Conservation (phyloP, 192 early-diverging fungal species). For the Coemansia sp. region DNA sequence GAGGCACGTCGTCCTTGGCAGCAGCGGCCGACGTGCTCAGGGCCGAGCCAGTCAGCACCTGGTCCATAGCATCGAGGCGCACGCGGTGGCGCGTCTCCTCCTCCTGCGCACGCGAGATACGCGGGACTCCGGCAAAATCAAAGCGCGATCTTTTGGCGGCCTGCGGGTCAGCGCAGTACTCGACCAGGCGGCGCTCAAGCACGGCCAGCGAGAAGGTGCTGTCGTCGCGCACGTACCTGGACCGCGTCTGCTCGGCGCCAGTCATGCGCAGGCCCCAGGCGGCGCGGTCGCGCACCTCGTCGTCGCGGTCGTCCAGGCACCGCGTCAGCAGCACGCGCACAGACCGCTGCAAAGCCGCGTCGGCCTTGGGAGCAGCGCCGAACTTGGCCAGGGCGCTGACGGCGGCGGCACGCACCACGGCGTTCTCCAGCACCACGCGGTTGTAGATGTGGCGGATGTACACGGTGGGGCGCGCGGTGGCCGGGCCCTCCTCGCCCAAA, state of each 20-base stretch:
- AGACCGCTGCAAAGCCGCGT: slow-evolving; percentile 65
- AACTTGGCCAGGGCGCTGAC: slow-evolving; percentile 95
- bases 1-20: background rate
- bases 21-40: slow-evolving; percentile 5
- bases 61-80: slow-evolving; percentile 45
- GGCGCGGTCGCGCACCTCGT: slow-evolving; percentile 97
- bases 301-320: slow-evolving; percentile 96
- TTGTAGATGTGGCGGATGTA: slow-evolving; percentile 99
- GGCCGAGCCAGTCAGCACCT: slow-evolving; percentile 46
- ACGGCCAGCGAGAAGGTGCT: slow-evolving; percentile 81
- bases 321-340: slow-evolving; percentile 86
- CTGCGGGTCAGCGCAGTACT: slow-evolving; percentile 75
- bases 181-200: slow-evolving; percentile 83
- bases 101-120: slow-evolving; percentile 84
- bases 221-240: slow-evolving; percentile 81
- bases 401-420: slow-evolving; percentile 93
- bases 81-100: slow-evolving; percentile 71
- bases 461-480: slow-evolving; percentile 85
- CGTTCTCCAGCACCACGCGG: slow-evolving; percentile 95
- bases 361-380: slow-evolving; percentile 74
- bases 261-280: slow-evolving; percentile 83
- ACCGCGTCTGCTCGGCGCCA: slow-evolving; percentile 60
- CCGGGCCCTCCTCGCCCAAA: slow-evolving; percentile 91
- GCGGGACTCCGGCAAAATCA: slow-evolving; percentile 74
- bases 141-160: slow-evolving; percentile 65